Evolutionary conservation across 345 rosid species (phyloP).

Genomic region (Limnanthes douglasii): DNA sequence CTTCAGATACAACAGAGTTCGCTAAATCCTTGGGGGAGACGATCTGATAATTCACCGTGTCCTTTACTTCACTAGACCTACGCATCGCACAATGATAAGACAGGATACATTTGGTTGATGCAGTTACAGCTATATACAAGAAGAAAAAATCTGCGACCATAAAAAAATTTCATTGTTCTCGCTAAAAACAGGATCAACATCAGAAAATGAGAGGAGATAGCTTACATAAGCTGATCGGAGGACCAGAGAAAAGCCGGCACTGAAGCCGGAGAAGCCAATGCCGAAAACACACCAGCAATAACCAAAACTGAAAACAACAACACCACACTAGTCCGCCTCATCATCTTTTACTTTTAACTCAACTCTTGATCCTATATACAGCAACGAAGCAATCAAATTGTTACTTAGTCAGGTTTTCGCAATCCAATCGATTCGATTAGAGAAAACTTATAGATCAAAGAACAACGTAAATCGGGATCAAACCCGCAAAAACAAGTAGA

Average conservation of each 20-base stretch:
- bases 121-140: background rate
- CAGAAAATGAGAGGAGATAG: background rate
- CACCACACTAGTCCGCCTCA: constrained; percentile 13
- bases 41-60: constrained; percentile 54
- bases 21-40: constrained; percentile 64
- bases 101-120: too few species aligned
- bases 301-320: constrained; percentile 12
- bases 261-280: constrained; percentile 27
- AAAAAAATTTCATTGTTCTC: too few species aligned
- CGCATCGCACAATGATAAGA: too few species aligned
- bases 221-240: constrained; percentile 29
- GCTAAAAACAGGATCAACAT: background rate
- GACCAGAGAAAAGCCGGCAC: constrained; percentile 87
- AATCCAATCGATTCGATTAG: too few species aligned
- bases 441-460: too few species aligned
- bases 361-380: too few species aligned
- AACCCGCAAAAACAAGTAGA: too few species aligned
- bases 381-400: too few species aligned
- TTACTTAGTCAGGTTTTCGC: too few species aligned
- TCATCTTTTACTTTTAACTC: constrained; percentile 16
- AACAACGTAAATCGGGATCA: too few species aligned
- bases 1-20: constrained; percentile 41
- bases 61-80: constrained; percentile 21
- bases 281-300: constrained; percentile 14
- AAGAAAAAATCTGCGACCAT: too few species aligned